phyloP scores from a whole-genome alignment of 306 rosid genomes.

The Casuarina glauca region DNA sequence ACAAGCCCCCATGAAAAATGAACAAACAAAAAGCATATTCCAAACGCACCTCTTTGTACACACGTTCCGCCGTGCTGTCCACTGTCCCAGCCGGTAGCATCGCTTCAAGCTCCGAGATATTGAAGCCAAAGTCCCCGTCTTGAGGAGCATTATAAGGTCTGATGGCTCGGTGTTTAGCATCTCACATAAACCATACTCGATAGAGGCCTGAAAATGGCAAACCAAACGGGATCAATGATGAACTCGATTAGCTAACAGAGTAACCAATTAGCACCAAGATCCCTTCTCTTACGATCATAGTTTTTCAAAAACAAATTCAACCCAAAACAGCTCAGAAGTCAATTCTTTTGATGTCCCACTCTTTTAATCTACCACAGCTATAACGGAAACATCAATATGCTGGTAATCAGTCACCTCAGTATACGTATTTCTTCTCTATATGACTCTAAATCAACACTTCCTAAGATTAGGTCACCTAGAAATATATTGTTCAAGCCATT shows the following conservation, averaged over 20 bases:
- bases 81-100: conserved; percentile 69
- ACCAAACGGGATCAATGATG: background rate
- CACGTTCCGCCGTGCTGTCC: conserved; percentile 51
- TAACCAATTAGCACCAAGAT: background rate
- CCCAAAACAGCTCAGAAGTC: too few relatives aligned
- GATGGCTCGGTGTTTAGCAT: conserved; percentile 72
- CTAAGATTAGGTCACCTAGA: too few relatives aligned
- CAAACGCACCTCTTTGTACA: conserved; percentile 64
- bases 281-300: too few relatives aligned
- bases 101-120: conserved; percentile 66
- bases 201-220: conserved; percentile 51
- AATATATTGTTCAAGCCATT: too few relatives aligned
- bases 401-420: too few relatives aligned
- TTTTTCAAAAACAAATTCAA: too few relatives aligned
- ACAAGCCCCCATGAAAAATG: background rate
- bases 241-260: background rate
- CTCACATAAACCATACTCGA: conserved; percentile 88
- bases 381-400: too few relatives aligned
- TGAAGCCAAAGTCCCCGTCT: conserved; percentile 75
- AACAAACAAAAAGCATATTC: background rate
- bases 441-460: too few relatives aligned
- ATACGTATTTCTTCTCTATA: too few relatives aligned
- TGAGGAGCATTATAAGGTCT: conserved; percentile 49
- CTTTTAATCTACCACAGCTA: too few relatives aligned
- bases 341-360: too few relatives aligned